Conservation (phyloP, 2,329 filamentous ascomycete species). For the Trichoderma arundinaceum region DNA sequence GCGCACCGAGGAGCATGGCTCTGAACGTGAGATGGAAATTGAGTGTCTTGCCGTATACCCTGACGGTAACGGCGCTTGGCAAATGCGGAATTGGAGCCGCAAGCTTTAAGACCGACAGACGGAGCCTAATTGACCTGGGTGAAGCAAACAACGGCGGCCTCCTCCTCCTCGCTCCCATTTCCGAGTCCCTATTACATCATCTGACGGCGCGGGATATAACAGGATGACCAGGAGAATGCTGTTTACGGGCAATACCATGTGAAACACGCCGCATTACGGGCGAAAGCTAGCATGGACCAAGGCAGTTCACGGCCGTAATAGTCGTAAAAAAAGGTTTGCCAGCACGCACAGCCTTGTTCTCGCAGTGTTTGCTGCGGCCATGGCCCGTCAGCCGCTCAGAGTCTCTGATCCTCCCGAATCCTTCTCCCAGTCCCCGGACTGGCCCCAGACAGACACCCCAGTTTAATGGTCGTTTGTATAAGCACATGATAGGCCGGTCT, state of each 20-base stretch:
- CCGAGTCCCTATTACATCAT: neutral
- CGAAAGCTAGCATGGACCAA: neutral
- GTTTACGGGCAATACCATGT: slow-evolving; percentile 1
- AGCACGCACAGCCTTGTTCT: no score
- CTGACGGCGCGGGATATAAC: neutral
- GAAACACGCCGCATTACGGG: neutral
- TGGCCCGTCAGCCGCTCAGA: neutral
- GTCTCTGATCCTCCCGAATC: slow-evolving; percentile 4
- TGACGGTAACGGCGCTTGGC: neutral
- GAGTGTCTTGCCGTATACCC: neutral
- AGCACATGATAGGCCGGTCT: slow-evolving; percentile 1
- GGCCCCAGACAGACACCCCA: neutral
- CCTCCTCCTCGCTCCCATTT: neutral
- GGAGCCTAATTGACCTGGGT: neutral
- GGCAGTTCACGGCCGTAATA: neutral
- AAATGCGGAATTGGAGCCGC: neutral
- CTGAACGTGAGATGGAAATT: neutral
- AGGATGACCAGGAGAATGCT: neutral
- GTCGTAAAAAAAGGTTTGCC: neutral
- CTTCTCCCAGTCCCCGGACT: neutral
- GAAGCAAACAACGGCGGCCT: neutral
- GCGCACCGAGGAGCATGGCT: neutral
- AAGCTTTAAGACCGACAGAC: neutral
- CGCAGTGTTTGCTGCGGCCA: neutral
- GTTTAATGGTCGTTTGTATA: neutral